Evolutionary conservation across 2,329 filamentous ascomycete genomes (phyloP).

Genomic region (Aspergillus sp.): DNA sequence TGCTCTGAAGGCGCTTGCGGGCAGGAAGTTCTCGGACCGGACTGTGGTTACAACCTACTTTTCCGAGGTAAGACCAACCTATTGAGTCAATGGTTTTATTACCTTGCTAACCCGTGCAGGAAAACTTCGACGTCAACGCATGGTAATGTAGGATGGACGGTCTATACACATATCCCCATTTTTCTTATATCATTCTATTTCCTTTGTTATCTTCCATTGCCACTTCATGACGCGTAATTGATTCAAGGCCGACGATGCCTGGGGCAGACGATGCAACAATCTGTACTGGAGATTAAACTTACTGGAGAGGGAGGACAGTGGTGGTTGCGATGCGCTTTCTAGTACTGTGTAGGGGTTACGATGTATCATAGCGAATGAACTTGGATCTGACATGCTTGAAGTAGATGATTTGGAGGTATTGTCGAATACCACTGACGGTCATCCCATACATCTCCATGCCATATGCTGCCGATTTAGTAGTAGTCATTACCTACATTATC

Average conservation of each 20-base stretch:
- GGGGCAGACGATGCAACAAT: constrained; percentile 10
- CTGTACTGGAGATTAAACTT: neutral
- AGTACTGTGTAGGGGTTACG: constrained; percentile 17
- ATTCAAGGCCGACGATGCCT: neutral
- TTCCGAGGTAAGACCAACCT: constrained; percentile 67
- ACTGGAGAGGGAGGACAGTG: neutral
- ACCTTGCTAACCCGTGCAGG: constrained; percentile 53
- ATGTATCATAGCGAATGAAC: constrained; percentile 21
- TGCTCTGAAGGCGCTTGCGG: constrained; percentile 85
- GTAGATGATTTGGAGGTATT: too few relatives aligned
- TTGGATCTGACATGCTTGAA: constrained; percentile 3
- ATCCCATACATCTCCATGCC: too few relatives aligned
- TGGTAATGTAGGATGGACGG: constrained; percentile 61
- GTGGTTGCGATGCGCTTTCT: neutral
- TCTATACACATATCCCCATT: neutral
- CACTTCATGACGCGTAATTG: constrained; percentile 12
- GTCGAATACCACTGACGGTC: too few relatives aligned
- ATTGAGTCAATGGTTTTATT: neutral
- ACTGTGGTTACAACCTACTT: constrained; percentile 98
- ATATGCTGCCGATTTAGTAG: too few relatives aligned
- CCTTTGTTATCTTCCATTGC: neutral
- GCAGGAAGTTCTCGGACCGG: constrained; percentile 91
- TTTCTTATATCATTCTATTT: neutral
- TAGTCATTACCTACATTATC: too few relatives aligned
- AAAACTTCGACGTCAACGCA: constrained; percentile 90